Conservation (phyloP, 306 rosid species). For the Canavalia gladiata region DNA sequence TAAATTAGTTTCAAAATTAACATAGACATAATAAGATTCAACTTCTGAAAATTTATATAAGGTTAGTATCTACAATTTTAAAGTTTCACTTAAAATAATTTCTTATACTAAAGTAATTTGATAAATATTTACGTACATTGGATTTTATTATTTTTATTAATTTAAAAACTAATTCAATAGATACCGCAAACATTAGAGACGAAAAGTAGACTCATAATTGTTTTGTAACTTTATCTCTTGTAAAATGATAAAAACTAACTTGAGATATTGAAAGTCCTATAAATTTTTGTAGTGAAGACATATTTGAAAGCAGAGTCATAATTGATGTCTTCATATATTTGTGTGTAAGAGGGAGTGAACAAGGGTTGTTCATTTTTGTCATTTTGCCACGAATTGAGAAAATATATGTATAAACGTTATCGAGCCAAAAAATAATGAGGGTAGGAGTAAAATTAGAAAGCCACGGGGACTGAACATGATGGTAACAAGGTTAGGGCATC, state of each 20-base stretch:
- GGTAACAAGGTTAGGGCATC: neutral
- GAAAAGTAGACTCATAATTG: neutral
- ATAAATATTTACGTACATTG: too few species aligned
- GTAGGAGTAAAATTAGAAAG: too few species aligned
- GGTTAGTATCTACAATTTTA: too few species aligned
- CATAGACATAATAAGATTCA: too few species aligned
- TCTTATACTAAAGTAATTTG: too few species aligned
- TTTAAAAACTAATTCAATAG: too few species aligned
- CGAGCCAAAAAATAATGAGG: neutral
- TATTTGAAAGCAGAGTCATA: conserved; percentile 23
- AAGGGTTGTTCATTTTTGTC: conserved; percentile 3
- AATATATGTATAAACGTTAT: neutral
- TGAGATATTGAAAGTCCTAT: neutral
- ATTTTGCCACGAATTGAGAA: neutral
- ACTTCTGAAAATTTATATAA: too few species aligned
- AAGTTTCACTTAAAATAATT: too few species aligned
- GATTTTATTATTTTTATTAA: too few species aligned
- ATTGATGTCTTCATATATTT: conserved; percentile 15
- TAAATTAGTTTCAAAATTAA: too few species aligned
- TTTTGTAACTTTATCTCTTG: neutral
- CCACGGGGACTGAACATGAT: too few species aligned
- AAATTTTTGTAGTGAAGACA: neutral
- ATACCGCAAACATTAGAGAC: too few species aligned
- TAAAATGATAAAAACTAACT: neutral
- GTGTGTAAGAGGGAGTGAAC: neutral